Percentiles rank a stretch among this genome's conserved stretches.
Conservation (phyloP, 805 yeast species). For the Saccharomycopsis fermentans region DNA sequence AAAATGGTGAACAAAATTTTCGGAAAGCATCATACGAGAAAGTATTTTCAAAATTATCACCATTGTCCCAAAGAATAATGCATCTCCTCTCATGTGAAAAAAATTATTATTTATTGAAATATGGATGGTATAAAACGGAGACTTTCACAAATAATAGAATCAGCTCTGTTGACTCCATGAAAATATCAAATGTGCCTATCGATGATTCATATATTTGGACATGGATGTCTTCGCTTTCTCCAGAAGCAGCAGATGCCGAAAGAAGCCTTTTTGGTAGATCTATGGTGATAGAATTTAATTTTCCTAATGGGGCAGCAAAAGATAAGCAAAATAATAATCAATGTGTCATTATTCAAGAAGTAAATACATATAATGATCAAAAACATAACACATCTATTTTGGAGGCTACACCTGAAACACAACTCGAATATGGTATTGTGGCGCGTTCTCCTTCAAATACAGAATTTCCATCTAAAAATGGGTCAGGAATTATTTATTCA, state of each 20-base stretch:
- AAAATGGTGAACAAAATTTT: neutral
- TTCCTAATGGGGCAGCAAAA: neutral
- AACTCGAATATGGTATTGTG: neutral
- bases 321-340: neutral
- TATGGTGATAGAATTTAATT: conserved; percentile 67
- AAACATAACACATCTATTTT: neutral
- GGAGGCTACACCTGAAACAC: neutral
- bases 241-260: conserved; percentile 57
- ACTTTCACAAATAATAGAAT: neutral
- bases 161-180: neutral
- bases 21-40: conserved; percentile 29
- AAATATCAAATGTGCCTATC: conserved; percentile 51
- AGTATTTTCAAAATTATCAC: conserved; percentile 54
- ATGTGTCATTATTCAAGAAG: neutral
- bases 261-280: conserved; percentile 73
- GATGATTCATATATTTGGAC: conserved; percentile 91
- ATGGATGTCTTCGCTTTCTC: conserved; percentile 70
- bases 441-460: neutral
- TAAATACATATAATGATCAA: neutral
- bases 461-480: neutral
- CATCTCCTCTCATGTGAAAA: conserved; percentile 26
- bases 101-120: conserved; percentile 12
- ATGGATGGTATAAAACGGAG: conserved; percentile 16
- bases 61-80: conserved; percentile 58
- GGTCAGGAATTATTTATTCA: neutral